These are phyloP conservation scores for Chrysochromulina parva DNA, from an alignment of 78 protist genomes.

Conservation along the genomic window DNA sequence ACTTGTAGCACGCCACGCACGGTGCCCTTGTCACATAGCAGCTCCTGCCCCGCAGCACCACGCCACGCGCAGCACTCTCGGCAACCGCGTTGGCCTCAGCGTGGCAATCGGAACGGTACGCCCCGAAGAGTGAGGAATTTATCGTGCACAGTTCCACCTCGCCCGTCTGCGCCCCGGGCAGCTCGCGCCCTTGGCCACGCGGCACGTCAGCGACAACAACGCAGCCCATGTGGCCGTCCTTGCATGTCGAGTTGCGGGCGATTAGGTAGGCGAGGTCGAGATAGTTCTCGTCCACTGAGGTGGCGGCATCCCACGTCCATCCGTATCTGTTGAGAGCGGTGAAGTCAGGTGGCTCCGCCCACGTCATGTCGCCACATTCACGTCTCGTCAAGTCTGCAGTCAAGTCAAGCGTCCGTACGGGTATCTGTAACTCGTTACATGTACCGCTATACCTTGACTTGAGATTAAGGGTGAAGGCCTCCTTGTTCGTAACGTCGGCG, in stretches of 20 bases:
- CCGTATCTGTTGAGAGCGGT: background rate
- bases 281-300: background rate
- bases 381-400: too few species aligned
- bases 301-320: background rate
- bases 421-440: too few species aligned
- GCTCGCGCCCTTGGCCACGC: background rate
- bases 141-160: background rate
- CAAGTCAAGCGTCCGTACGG: too few species aligned
- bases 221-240: constrained; percentile 2
- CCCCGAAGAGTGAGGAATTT: background rate
- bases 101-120: background rate
- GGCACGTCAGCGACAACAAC: background rate
- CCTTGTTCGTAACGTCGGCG: too few species aligned
- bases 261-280: background rate
- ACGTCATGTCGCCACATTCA: too few species aligned
- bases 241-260: constrained; percentile 5
- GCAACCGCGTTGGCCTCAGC: background rate
- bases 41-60: background rate
- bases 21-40: background rate
- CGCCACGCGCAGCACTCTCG: background rate
- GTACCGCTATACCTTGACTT: too few species aligned
- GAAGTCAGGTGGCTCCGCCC: too few species aligned
- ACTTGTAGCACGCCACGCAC: background rate
- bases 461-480: too few species aligned
- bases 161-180: background rate